Conservation (phyloP, 768 basidiomycete genomes). For the Mycena rosella region DNA sequence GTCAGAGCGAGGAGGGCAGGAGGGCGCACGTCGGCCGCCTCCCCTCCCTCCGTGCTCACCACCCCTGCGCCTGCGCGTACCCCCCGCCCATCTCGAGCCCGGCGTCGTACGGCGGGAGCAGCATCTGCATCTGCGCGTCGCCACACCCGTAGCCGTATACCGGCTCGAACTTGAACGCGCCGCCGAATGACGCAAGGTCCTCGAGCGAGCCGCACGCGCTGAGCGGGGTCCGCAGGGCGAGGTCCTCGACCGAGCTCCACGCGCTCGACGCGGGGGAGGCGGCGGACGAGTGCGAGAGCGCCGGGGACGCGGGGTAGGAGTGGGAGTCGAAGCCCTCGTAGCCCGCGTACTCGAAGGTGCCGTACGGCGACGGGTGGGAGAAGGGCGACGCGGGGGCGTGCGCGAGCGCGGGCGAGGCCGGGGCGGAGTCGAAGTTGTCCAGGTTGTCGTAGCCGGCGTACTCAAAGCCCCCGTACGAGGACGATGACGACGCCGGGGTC, state of each 20-base stretch:
- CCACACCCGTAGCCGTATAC: neutral
- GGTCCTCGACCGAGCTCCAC: conserved; percentile 20
- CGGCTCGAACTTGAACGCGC: neutral
- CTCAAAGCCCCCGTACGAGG: no score
- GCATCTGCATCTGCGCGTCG: neutral
- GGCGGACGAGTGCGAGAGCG: conserved; percentile 3
- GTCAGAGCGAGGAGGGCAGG: no score
- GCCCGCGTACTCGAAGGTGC: no score
- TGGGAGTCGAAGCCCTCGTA: no score
- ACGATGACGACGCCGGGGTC: neutral
- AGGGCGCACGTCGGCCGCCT: no score
- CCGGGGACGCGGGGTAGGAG: conserved; percentile 23
- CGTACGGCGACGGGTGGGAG: neutral
- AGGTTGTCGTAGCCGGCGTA: no score
- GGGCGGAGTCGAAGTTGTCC: neutral
- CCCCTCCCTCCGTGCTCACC: no score
- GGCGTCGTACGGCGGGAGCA: conserved; percentile 1
- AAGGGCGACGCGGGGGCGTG: neutral
- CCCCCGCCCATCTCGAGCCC: conserved; percentile 14
- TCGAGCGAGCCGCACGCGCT: conserved; percentile 12
- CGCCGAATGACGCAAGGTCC: neutral
- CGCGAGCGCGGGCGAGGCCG: neutral
- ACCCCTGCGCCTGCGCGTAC: no score
- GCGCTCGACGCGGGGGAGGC: neutral
- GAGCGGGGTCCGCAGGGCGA: neutral